Percentiles rank a stretch among this genome's conserved stretches.
These are phyloP conservation scores for Skeletonema marinoi DNA, from an alignment of 108 stramenopile species.

Conservation along the genomic window DNA sequence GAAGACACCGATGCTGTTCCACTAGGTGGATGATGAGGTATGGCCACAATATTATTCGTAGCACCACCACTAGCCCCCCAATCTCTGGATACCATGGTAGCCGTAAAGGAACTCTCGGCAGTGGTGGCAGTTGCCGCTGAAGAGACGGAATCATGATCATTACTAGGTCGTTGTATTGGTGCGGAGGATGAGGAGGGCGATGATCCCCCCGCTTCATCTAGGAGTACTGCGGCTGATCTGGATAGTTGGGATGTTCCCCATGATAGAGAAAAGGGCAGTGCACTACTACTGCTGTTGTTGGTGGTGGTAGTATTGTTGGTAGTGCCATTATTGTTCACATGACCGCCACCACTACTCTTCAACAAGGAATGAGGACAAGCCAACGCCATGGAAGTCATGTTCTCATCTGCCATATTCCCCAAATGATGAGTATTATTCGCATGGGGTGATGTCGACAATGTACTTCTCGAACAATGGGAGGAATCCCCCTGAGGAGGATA, in stretches of 20 bases:
- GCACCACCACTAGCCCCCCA: conserved; percentile 8
- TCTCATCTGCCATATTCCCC: not conserved
- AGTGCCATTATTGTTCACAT: not conserved
- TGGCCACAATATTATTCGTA: not conserved
- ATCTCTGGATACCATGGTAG: conserved; percentile 38
- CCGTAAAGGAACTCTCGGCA: conserved; percentile 23
- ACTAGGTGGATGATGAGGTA: not conserved
- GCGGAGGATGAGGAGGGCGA: no score
- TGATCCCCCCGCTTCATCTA: conserved; percentile 10
- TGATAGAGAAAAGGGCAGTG: conserved; percentile 1
- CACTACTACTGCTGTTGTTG: not conserved
- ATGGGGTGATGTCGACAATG: conserved; percentile 12
- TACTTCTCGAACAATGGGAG: conserved; percentile 6
- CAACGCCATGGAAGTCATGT: conserved; percentile 32
- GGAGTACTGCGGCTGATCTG: conserved; percentile 19
- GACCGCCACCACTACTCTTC: not conserved
- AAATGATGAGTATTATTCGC: not conserved
- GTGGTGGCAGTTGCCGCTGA: conserved; percentile 37
- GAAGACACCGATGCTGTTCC: not conserved
- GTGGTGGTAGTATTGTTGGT: not conserved
- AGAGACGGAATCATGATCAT: conserved; percentile 43
- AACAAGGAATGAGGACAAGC: conserved; percentile 26
- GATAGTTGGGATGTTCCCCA: conserved; percentile 14
- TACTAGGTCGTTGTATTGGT: not conserved
- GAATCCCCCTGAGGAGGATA: not conserved